Percentiles rank a stretch among this genome's conserved stretches.
These are phyloP conservation scores for Didymella segeticola DNA, from an alignment of 2,329 filamentous ascomycete genomes.

Conservation along the genomic window DNA sequence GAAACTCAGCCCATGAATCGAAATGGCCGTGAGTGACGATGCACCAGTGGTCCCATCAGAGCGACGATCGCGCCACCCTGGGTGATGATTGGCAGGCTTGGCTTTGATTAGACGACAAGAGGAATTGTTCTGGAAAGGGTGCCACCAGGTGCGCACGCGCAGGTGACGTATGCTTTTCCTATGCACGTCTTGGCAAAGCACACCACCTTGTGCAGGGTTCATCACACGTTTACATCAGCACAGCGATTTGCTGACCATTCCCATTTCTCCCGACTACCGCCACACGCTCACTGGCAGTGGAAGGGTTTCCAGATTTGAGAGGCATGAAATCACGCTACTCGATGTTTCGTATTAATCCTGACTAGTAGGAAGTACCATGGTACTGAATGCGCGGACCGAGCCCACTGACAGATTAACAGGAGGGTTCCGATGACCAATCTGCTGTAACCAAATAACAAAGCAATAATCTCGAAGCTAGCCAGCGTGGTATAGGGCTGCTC, in stretches of 20 bases:
- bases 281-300: no score
- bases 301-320: conserved; percentile 20
- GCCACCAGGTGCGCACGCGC: background rate
- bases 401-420: conserved; percentile 23
- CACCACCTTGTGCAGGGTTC: background rate
- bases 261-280: no score
- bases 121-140: conserved; percentile 12
- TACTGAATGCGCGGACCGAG: conserved; percentile 20
- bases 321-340: conserved; percentile 45
- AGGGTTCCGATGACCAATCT: background rate
- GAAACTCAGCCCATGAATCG: conserved; percentile 1
- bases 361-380: conserved; percentile 19
- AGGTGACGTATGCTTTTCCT: conserved; percentile 14
- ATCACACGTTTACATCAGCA: background rate
- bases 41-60: conserved; percentile 1
- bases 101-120: conserved; percentile 2
- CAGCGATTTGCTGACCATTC: background rate
- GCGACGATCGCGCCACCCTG: conserved; percentile 8
- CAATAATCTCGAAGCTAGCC: conserved; percentile 30
- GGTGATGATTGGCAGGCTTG: conserved; percentile 8
- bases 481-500: conserved; percentile 48
- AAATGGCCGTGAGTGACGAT: conserved; percentile 5
- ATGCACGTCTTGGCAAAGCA: conserved; percentile 5
- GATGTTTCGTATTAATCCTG: conserved; percentile 18
- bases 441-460: conserved; percentile 20